Conservation (phyloP, 164 flowering plant genomes). For the Aristolochia fimbriata region DNA sequence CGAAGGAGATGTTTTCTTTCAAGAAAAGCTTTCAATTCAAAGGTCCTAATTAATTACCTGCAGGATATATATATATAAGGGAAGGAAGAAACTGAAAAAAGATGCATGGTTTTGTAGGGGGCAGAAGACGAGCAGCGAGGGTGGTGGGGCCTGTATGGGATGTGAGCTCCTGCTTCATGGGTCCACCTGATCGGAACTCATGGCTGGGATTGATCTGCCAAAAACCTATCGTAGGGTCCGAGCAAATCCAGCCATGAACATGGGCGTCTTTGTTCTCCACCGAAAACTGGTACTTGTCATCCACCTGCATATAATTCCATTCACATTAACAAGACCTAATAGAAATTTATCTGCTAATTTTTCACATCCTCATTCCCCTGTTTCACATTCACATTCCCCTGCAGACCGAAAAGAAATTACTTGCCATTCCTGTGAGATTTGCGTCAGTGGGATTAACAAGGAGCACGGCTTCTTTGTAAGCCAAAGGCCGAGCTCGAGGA, state of each 20-base stretch:
- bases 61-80: too few relatives aligned
- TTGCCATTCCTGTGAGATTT: constrained; percentile 67
- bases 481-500: constrained; percentile 53
- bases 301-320: too few relatives aligned
- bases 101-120: too few relatives aligned
- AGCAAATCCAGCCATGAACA: constrained; percentile 85
- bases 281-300: constrained; percentile 91
- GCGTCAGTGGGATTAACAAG: constrained; percentile 57
- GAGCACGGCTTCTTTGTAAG: constrained; percentile 77
- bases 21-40: too few relatives aligned
- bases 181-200: constrained; percentile 91
- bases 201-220: constrained; percentile 84
- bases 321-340: too few relatives aligned
- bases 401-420: too few relatives aligned
- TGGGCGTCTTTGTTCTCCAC: constrained; percentile 45
- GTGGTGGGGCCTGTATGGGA: constrained; percentile 85
- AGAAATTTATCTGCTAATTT: too few relatives aligned
- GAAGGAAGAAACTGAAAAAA: neutral
- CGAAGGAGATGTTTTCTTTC: too few relatives aligned
- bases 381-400: too few relatives aligned
- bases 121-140: constrained; percentile 52
- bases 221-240: constrained; percentile 54
- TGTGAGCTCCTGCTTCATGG: constrained; percentile 73
- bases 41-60: too few relatives aligned
- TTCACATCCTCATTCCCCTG: too few relatives aligned